Base-by-base conservation (phyloP, 768 basidiomycete species). In the Brasilioporus rufonigricans region DNA sequence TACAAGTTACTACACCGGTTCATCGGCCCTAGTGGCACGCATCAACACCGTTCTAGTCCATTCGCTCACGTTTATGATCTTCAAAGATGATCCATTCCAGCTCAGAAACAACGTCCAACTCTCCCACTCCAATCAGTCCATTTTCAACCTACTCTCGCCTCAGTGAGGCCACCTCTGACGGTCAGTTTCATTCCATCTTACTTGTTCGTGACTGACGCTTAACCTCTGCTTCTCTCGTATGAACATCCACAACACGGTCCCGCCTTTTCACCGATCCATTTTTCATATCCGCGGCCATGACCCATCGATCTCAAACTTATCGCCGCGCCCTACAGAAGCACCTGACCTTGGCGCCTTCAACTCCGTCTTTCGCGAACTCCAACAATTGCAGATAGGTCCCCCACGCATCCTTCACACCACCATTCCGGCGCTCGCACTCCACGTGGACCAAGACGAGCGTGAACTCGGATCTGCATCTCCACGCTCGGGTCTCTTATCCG, bases 301-400 rank as follows among this genome's bases (percentile, higher is more conserved):
- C 39, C 4, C 23, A 55, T 38, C 55, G 31, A 44, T 39, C 32
- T 16, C 33, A 44, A 23, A 45, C 49, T 38, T 43, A 33, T 57
- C 31, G 21, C 46, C 46, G 39, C 32, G 3, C 24, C 26, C 29
- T 18, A 48, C 69, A 82, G 80, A 88, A 66, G 78, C 80, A 55
- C 87, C 87, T 40, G 86, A 89, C 69, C 77, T 90, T 9, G 89
- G 88, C 8, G 85, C 85, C 10, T 89, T 90, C 68, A 80, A 76
- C 14, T 76, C 81, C 33, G 85, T 90, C 23, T 80, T 90, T 44
- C 78, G 86, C n/a, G 87, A 84, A 51, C 75, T 84, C 70, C 77
- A 73, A 19, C 78, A 85, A 52, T 65, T 85, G 0, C 82, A 84
- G 56, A 83, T 76, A 4, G 77, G 75, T 71, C 64, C 55, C 40